These are phyloP conservation scores for Barnettozyma botsteinii DNA, from an alignment of 805 yeast species.

Conservation along the genomic window DNA sequence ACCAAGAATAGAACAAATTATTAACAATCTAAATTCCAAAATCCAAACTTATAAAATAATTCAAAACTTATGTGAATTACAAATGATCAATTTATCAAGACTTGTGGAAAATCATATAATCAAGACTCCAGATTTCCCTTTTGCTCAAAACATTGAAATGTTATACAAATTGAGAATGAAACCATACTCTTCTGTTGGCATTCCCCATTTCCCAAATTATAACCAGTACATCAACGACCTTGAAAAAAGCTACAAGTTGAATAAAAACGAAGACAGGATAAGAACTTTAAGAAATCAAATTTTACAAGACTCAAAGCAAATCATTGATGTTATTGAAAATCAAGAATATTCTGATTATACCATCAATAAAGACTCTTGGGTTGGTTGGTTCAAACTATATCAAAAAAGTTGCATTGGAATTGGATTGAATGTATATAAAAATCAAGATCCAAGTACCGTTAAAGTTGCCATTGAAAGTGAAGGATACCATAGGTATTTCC, in stretches of 20 bases:
- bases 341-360: conserved; percentile 10
- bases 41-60: conserved; percentile 21
- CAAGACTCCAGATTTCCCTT: conserved; percentile 23
- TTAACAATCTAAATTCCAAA: conserved; percentile 23
- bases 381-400: conserved; percentile 26
- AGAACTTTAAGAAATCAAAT: not conserved
- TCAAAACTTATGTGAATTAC: conserved; percentile 29
- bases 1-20: conserved; percentile 30
- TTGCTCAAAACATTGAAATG: conserved; percentile 24
- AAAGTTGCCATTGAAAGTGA: conserved; percentile 26
- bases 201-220: conserved; percentile 53
- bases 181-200: conserved; percentile 74
- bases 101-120: conserved; percentile 23
- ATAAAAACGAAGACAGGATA: not conserved
- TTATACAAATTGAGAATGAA: conserved; percentile 62
- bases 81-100: conserved; percentile 29
- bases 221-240: conserved; percentile 14
- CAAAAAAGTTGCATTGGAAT: conserved; percentile 29
- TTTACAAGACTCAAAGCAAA: not conserved
- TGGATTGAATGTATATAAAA: conserved; percentile 10
- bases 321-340: not conserved
- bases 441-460: conserved; percentile 4
- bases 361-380: conserved; percentile 27
- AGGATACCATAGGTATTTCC: conserved; percentile 43
- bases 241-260: not conserved